Base-by-base conservation (phyloP, 805 yeast species). In the Isabelozyma heimii region DNA sequence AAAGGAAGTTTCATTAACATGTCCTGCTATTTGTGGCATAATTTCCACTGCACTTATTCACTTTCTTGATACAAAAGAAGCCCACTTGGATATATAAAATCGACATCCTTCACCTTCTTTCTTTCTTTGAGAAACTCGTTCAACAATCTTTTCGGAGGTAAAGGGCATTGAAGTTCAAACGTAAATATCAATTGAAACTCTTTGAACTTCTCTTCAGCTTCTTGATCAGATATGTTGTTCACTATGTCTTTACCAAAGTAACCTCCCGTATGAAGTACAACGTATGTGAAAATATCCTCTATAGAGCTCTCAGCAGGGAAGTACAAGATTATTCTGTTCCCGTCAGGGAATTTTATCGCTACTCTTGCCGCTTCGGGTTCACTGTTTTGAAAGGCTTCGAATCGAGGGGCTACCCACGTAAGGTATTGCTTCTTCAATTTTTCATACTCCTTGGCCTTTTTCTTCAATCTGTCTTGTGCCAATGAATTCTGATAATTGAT, bases 401-500 rank as follows among this genome's bases (percentile, higher is more conserved):
- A 63, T 47, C 64, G 60, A 7, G 61, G 58, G 30, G 61, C 57
- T 50, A 60, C 63, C 59, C 63, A 66, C 26, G 57, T 50, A 44
- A 73, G 55, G 53, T 65, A 73, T 55, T 75, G 73, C 44, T 70
- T 72, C 20, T 76, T 78, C 30, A 63, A 52, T 37, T 59, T 52
- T 43, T 65, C 66, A 26, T 57, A 40, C 28, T 51, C 47, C 51
- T 63, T 66, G 46, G 63, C 61, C 39, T 55, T 55, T 50, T 68
- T 69, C 57, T 84, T 73, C 46, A 75, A 73, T 47, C 84, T 76
- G 67, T 91, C 98, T 35, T 80, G 75, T 14, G 79, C 77, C 35
- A 91, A 70, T 0, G 96, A 84, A 35, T 79, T 79, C 59, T 85
- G 83, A 67, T 84, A 91, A 16, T 94, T 90, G 42, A 78, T 69